Evolutionary conservation across 169 alveolate genomes (phyloP), one percentile per base, ranked within the genome.

Genomic region (Plasmodium reichenowi): DNA sequence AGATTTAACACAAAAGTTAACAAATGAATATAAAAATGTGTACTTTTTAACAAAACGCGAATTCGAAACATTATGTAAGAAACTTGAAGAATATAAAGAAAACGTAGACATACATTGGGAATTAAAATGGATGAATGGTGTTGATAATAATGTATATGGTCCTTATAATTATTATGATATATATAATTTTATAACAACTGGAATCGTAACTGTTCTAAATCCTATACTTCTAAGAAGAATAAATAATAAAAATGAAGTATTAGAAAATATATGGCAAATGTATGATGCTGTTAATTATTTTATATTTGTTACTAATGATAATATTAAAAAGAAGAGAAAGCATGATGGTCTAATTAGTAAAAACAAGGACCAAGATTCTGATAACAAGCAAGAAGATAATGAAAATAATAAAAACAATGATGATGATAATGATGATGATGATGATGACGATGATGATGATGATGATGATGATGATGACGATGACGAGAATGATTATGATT

Each of bases 231-330:
- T 83, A 58, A 83, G 91, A 63, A 68, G 91, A 47, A 71, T 83
- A 67, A 83, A 68, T 45, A 83, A 83, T 29, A 83, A 83, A 58
- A 83, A 83, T 29, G 43, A 83, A 47, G 85, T 83, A 10, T 54
- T 83, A 71, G 91, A 83, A 20, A 83, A 83, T 32, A 67, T 83
- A 15, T 83, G 91, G 91, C 91, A 83, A 50, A 83, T 68, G 80
- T 83, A 83, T 38, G 91, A 83, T 26, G 85, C 91, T 6, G 85
- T 83, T 12, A 83, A 83, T 50, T 83, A 83, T 22, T 52, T 83
- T 38, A 83, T 38, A 10, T 83, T 83, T 83, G 91, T 83, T 83
- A 83, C 60, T 72, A 83, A 83, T 72, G 91, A 83, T 15, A 67
- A 63, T 83, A 74, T 83, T 54, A 83, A 83, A 5, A 83, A 83